phyloP scores from a whole-genome alignment of 306 rosid species.

The Acmispon strigosus region DNA sequence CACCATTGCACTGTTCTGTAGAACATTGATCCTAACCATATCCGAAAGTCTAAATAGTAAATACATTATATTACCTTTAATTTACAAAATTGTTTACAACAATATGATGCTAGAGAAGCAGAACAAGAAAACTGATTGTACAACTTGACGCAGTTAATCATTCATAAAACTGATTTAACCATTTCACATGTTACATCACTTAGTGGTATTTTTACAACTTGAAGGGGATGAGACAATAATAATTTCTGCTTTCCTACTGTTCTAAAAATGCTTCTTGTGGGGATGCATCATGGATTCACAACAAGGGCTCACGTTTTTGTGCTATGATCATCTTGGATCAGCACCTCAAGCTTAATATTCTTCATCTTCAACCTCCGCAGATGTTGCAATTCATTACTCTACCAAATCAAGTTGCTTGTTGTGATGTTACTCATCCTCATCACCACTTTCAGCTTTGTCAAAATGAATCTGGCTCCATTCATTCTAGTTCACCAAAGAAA shows the following conservation, averaged over 20 bases:
- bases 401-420: slow-evolving; percentile 17
- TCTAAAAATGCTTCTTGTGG: not conserved
- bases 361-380: slow-evolving; percentile 2
- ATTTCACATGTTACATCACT: too few relatives aligned
- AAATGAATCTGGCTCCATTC: slow-evolving; percentile 34
- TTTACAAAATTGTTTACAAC: too few relatives aligned
- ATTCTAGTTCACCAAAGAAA: slow-evolving; percentile 33
- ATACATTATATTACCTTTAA: too few relatives aligned
- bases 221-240: not conserved
- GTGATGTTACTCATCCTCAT: slow-evolving; percentile 25
- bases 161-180: too few relatives aligned
- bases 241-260: not conserved
- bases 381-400: slow-evolving; percentile 14
- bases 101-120: too few relatives aligned
- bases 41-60: too few relatives aligned
- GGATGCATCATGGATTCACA: not conserved
- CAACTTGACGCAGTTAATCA: too few relatives aligned
- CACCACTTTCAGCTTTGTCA: slow-evolving; percentile 21
- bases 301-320: not conserved
- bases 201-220: not conserved
- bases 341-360: not conserved
- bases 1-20: too few relatives aligned
- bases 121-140: too few relatives aligned
- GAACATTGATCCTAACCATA: too few relatives aligned
- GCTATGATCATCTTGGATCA: not conserved